These are phyloP conservation scores for Rubia tinctorum DNA, from an alignment of 305 asterid species.

Conservation along the genomic window DNA sequence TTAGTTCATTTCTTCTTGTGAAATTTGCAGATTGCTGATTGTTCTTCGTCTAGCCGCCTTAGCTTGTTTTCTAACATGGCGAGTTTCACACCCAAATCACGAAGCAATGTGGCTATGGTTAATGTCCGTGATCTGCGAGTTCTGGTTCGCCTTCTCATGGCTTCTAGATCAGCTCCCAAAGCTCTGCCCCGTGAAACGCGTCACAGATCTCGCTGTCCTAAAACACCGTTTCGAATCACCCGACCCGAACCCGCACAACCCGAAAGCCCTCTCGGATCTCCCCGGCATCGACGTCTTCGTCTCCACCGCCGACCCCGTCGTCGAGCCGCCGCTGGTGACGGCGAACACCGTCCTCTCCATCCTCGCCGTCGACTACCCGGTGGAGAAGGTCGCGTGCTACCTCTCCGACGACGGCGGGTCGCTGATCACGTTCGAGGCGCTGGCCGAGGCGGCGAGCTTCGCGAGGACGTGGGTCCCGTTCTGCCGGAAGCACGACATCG, in stretches of 20 bases:
- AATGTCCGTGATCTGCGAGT: slow-evolving; percentile 83
- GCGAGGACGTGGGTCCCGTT: slow-evolving; percentile 91
- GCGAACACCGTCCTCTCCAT: slow-evolving; percentile 92
- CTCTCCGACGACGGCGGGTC: slow-evolving; percentile 94
- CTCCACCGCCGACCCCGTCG: slow-evolving; percentile 87
- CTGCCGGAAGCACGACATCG: slow-evolving; percentile 70
- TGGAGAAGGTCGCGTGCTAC: slow-evolving; percentile 79
- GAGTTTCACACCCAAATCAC: slow-evolving; percentile 75
- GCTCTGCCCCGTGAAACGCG: slow-evolving; percentile 78
- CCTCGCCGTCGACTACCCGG: slow-evolving; percentile 89
- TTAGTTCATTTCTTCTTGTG: background rate
- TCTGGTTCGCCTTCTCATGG: slow-evolving; percentile 96
- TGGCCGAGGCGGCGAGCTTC: slow-evolving; percentile 91
- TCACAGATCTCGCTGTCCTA: slow-evolving; percentile 65
- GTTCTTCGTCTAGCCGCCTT: slow-evolving; percentile 73
- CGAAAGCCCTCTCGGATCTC: slow-evolving; percentile 76
- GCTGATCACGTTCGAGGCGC: slow-evolving; percentile 79
- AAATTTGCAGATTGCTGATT: slow-evolving; percentile 54
- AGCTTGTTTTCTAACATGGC: slow-evolving; percentile 79
- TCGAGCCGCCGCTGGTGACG: slow-evolving; percentile 89
- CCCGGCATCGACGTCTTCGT: slow-evolving; percentile 88
- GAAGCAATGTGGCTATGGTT: slow-evolving; percentile 93
- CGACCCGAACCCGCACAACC: slow-evolving; percentile 68
- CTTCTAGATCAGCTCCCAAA: slow-evolving; percentile 87
- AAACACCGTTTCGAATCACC: slow-evolving; percentile 74